A percentile compares a stretch with the other conserved stretches of the same genome.
Evolutionary conservation across 2,329 filamentous ascomycete species (phyloP).

Genomic region (Leptographium procerum): DNA sequence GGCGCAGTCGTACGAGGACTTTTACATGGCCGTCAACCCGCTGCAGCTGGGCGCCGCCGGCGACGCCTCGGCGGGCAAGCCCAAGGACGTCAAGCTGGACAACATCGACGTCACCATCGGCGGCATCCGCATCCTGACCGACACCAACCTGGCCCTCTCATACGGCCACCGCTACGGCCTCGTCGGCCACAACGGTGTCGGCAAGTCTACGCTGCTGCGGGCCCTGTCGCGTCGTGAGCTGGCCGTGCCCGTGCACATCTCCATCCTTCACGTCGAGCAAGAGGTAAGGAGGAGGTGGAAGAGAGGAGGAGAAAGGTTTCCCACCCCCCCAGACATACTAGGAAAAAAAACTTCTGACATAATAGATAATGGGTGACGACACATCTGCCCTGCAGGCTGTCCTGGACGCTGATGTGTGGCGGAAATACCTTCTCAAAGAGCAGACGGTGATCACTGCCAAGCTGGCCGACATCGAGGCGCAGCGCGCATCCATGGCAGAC

Average conservation of each 20-base stretch:
- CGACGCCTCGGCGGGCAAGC: conserved; percentile 61
- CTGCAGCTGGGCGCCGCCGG: conserved; percentile 71
- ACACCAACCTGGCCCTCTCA: conserved; percentile 80
- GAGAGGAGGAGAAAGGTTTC: neutral
- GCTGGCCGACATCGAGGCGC: conserved; percentile 63
- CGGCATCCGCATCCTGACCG: conserved; percentile 76
- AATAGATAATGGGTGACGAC: conserved; percentile 81
- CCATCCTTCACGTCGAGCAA: conserved; percentile 97
- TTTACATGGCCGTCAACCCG: conserved; percentile 99
- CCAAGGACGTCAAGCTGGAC: conserved; percentile 98
- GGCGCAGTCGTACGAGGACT: conserved; percentile 92
- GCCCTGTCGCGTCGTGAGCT: conserved; percentile 89
- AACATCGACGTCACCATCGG: conserved; percentile 90
- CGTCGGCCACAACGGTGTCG: conserved; percentile 98
- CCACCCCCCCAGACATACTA: neutral
- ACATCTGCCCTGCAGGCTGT: conserved; percentile 92
- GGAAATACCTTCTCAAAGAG: conserved; percentile 84
- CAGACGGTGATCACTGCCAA: conserved; percentile 77
- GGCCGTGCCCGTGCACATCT: conserved; percentile 91
- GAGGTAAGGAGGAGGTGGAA: conserved; percentile 45
- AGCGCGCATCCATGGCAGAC: conserved; percentile 73
- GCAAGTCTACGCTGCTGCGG: conserved; percentile 87
- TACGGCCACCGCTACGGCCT: conserved; percentile 93
- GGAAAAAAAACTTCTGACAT: neutral
- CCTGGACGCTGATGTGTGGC: conserved; percentile 94